Percentiles rank a stretch among this genome's conserved stretches.
These are phyloP conservation scores for Diaporthe aspalathi DNA, from an alignment of 2,329 filamentous ascomycete species.

Conservation along the genomic window DNA sequence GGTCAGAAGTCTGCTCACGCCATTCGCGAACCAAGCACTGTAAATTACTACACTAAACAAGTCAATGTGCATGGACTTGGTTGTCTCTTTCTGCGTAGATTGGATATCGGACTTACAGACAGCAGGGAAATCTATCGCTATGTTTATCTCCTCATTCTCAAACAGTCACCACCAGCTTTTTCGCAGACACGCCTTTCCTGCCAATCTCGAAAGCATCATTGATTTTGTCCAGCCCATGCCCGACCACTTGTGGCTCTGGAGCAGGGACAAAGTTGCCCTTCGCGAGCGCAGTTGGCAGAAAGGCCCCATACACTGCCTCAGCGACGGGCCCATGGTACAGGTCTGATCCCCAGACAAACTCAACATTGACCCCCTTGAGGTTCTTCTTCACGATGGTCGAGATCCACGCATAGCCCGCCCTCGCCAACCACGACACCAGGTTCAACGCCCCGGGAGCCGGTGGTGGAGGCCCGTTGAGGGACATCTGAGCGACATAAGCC, in stretches of 20 bases:
- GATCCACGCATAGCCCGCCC: neutral
- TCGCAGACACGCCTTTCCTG: conserved; percentile 49
- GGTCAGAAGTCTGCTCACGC: no score
- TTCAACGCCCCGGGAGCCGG: neutral
- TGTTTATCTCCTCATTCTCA: neutral
- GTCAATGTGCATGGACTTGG: no score
- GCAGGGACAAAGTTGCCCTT: conserved; percentile 42
- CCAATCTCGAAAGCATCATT: conserved; percentile 46
- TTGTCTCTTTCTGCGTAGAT: no score
- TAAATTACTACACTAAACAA: no score
- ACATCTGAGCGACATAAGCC: conserved; percentile 34
- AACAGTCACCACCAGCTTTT: conserved; percentile 50
- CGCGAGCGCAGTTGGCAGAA: conserved; percentile 45
- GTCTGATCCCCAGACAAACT: conserved; percentile 42
- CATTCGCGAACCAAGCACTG: no score
- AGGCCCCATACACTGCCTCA: conserved; percentile 42
- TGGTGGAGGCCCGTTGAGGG: neutral
- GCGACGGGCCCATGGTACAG: conserved; percentile 42
- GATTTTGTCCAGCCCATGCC: conserved; percentile 45
- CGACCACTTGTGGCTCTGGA: conserved; percentile 45
- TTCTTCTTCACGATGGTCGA: conserved; percentile 17
- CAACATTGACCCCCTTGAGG: conserved; percentile 31
- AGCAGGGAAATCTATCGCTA: neutral
- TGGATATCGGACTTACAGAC: no score
- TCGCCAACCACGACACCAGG: neutral